Base-by-base conservation (phyloP, 352 stramenopile genomes). In the Pythium scleroteichum region DNA sequence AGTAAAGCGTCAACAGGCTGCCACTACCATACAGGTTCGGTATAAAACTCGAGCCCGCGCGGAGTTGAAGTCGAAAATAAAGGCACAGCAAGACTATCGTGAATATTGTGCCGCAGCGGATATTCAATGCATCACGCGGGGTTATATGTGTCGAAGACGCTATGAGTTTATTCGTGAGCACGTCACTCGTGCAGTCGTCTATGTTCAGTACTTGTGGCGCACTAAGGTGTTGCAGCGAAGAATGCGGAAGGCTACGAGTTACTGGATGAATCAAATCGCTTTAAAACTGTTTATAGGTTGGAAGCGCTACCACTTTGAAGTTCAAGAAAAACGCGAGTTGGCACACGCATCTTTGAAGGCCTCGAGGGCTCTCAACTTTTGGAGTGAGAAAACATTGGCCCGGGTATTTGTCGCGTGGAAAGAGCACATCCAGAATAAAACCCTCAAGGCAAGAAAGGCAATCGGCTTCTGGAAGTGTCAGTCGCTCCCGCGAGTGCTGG, bases 391-490 rank as follows among this genome's bases (percentile, higher is more conserved):
- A 44, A 79, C 64, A n/a, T 9, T 92, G 0, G 69, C 40, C 13
- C 58, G 61, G 2, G 46, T 91, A 1, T 86, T 92, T 19, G 19
- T 10, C 13, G 70, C 74, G 0, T 92, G 85, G 85, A 69, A 61
- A 27, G 24, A 69, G 0, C 54, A 69, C 17, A 69, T 85, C 0
- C 62, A 66, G n/a, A 61, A 53, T 14, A 87, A 82, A 39, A 68
- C 68, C 16, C 19, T 65, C 12, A 73, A 75, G 40, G 73, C 74
- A 0, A 89, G 79, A 59, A 87, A 85, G 53, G 81, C 78, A 5
- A 53, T 90, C 3, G 75, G 45, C 1, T 89, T 92, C 47, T 92
- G 81, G 79, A 86, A 84, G 44, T 87, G 72, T 17, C 78, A 90
- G 54, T 75, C 79, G 13, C 32, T 88, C 1, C 85, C 85, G 17